phyloP scores from a whole-genome alignment of 257 asterid species.

The Solanum medicagineum region DNA sequence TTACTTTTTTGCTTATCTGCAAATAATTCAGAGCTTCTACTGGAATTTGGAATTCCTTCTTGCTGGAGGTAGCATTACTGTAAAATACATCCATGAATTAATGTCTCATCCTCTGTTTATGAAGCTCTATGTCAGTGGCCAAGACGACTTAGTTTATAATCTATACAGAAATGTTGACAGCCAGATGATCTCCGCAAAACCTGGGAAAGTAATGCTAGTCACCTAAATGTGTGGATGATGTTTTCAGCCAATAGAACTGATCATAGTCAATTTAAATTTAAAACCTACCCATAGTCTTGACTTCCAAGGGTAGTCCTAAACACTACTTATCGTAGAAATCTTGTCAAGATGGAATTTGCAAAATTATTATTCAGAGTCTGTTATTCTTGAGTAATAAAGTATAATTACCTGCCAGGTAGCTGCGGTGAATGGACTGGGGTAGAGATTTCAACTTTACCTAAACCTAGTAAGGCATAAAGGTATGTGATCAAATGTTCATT shows the following conservation, averaged over 20 bases:
- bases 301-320: not conserved
- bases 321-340: not conserved
- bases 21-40: not conserved
- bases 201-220: not conserved
- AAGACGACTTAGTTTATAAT: not conserved
- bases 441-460: constrained; percentile 64
- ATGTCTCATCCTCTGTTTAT: not conserved
- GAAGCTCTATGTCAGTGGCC: not conserved
- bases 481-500: constrained; percentile 1
- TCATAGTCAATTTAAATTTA: not conserved
- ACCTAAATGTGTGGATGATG: not conserved
- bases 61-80: not conserved
- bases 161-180: not conserved
- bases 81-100: not conserved
- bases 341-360: not conserved
- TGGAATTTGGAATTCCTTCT: not conserved
- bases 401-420: constrained; percentile 38
- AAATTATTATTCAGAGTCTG: not conserved
- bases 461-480: constrained; percentile 34
- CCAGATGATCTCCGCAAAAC: not conserved
- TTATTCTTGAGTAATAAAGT: not conserved
- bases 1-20: not conserved
- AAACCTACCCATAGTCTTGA: not conserved
- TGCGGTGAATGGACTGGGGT: constrained; percentile 75
- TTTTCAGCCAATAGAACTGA: not conserved